A percentile compares a stretch with the other conserved stretches of the same genome.
Evolutionary conservation across 2,329 filamentous ascomycete species (phyloP).

Genomic region (Aspergillus eucalypticola): DNA sequence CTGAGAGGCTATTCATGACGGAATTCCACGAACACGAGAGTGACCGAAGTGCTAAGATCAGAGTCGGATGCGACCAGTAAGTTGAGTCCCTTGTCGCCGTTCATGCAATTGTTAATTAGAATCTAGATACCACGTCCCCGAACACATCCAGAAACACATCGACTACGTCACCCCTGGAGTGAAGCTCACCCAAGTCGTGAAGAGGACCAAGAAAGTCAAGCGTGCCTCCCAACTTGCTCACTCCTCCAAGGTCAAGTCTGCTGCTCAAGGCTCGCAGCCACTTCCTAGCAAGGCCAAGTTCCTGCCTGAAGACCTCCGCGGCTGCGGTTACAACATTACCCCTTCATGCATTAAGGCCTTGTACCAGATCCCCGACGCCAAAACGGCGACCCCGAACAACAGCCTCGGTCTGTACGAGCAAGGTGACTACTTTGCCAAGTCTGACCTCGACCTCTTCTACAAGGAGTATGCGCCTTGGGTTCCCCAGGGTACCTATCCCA

Average conservation of each 20-base stretch:
- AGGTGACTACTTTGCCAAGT: conserved; percentile 54
- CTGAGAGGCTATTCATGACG: conserved; percentile 55
- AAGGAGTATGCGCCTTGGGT: conserved; percentile 46
- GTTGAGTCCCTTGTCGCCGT: background rate
- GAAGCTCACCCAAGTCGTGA: conserved; percentile 45
- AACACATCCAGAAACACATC: conserved; percentile 49
- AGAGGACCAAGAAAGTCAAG: conserved; percentile 26
- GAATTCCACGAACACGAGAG: conserved; percentile 56
- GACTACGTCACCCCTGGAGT: conserved; percentile 60
- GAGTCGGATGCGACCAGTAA: conserved; percentile 41
- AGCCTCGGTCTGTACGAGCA: conserved; percentile 57
- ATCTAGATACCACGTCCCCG: conserved; percentile 52
- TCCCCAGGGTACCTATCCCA: conserved; percentile 47
- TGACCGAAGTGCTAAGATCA: conserved; percentile 28
- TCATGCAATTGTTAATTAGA: background rate
- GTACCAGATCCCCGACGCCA: conserved; percentile 48
- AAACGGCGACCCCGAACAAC: conserved; percentile 46
- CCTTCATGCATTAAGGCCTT: conserved; percentile 57
- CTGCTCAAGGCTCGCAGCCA: background rate
- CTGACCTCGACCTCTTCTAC: conserved; percentile 54
- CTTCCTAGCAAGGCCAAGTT: conserved; percentile 5
- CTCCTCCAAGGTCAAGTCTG: conserved; percentile 9
- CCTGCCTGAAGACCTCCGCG: conserved; percentile 32
- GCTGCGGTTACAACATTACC: conserved; percentile 58
- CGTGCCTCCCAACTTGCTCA: conserved; percentile 22